These are phyloP conservation scores for Aureobasidium namibiae DNA, from an alignment of 2,329 filamentous ascomycete genomes.

Conservation along the genomic window DNA sequence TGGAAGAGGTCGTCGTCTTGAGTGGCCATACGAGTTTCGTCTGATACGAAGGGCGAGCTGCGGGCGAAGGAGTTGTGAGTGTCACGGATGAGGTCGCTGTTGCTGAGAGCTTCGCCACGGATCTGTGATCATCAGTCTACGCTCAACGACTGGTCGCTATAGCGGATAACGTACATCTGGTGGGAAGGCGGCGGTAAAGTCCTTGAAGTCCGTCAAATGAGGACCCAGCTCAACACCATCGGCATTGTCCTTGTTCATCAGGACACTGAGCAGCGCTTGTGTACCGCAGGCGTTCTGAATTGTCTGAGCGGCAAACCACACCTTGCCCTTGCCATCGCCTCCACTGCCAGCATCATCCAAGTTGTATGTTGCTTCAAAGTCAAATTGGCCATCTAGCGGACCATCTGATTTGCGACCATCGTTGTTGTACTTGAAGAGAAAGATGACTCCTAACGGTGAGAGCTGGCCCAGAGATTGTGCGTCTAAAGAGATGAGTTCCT, in stretches of 20 bases:
- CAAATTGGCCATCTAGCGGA: conserved; percentile 75
- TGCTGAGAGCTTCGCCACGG: conserved; percentile 61
- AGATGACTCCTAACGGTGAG: conserved; percentile 66
- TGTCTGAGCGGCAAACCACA: conserved; percentile 95
- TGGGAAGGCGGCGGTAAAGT: conserved; percentile 79
- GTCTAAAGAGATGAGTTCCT: conserved; percentile 88
- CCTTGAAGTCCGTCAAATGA: conserved; percentile 68
- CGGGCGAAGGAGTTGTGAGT: conserved; percentile 88
- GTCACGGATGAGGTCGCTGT: conserved; percentile 49
- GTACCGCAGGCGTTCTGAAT: conserved; percentile 99
- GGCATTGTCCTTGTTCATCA: conserved; percentile 63
- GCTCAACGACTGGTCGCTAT: no score
- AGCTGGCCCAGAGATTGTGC: conserved; percentile 61
- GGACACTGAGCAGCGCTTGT: conserved; percentile 83
- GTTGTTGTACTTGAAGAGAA: conserved; percentile 94
- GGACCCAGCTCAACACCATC: conserved; percentile 61
- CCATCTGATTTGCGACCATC: conserved; percentile 55
- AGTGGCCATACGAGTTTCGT: conserved; percentile 66
- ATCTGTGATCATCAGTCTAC: conserved; percentile 37
- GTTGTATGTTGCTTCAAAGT: conserved; percentile 54
- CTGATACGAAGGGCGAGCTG: conserved; percentile 84
- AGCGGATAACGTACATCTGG: conserved; percentile 35
- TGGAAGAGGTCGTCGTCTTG: conserved; percentile 88
- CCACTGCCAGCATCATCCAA: conserved; percentile 33
- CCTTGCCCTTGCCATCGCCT: conserved; percentile 22